phyloP scores from a whole-genome alignment of 768 basidiomycete species.

The Mycena maculata region DNA sequence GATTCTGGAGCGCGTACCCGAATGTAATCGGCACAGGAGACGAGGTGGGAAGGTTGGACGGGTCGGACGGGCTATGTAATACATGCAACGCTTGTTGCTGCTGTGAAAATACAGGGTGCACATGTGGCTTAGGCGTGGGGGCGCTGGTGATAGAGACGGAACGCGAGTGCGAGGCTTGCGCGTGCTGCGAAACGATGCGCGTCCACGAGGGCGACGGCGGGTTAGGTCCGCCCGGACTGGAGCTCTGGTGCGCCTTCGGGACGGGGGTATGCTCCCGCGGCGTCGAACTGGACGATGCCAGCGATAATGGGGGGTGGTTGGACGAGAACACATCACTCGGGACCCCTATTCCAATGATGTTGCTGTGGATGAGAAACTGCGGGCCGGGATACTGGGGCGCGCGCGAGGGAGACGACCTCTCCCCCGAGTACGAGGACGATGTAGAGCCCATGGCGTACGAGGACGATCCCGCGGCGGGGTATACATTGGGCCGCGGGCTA shows the following conservation, averaged over 20 bases:
- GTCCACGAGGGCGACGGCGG: conserved; percentile 51
- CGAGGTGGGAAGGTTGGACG: not conserved
- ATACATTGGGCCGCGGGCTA: conserved; percentile 58
- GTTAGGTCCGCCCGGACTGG: not conserved
- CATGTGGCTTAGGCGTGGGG: conserved; percentile 40
- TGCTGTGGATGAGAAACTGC: conserved; percentile 46
- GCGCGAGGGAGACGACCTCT: conserved; percentile 49
- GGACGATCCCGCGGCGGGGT: conserved; percentile 48
- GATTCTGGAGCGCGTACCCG: not conserved
- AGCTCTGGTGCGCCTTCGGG: conserved; percentile 6
- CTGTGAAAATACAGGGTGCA: conserved; percentile 32
- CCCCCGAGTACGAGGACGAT: conserved; percentile 19
- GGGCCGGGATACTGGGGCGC: conserved; percentile 54
- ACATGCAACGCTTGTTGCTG: conserved; percentile 30
- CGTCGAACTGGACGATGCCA: conserved; percentile 19
- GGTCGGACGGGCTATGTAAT: conserved; percentile 16
- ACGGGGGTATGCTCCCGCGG: conserved; percentile 30
- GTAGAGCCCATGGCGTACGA: conserved; percentile 8
- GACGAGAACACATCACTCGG: conserved; percentile 58
- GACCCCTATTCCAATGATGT: conserved; percentile 42
- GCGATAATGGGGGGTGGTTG: conserved; percentile 47
- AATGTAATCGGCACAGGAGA: conserved; percentile 11
- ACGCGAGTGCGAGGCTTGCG: conserved; percentile 37
- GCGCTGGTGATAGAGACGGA: conserved; percentile 45
- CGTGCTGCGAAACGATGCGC: conserved; percentile 43